Evolutionary conservation across 371 early-diverging fungal species (phyloP).

Genomic region (Coemansia sp.): DNA sequence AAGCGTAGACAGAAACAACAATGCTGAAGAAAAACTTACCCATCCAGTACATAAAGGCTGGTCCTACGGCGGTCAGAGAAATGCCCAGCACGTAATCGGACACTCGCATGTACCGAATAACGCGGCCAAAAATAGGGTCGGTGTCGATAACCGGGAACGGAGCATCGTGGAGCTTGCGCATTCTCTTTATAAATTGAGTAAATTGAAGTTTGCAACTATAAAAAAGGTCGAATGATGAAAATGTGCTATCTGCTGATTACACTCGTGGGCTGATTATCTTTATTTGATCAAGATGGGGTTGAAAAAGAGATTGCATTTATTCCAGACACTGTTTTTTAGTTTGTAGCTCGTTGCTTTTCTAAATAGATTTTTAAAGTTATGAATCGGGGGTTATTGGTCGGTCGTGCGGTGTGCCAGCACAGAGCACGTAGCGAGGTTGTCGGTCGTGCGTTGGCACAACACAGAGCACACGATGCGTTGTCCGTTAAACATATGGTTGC

Average conservation of each 20-base stretch:
- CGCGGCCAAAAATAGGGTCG: conserved; percentile 72
- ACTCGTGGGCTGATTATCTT: not conserved
- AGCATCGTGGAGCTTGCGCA: conserved; percentile 31
- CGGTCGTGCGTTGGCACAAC: not conserved
- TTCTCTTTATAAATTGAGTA: not conserved
- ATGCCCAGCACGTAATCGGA: conserved; percentile 76
- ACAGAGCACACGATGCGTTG: too few relatives aligned
- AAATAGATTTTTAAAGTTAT: not conserved
- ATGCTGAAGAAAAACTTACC: conserved; percentile 57
- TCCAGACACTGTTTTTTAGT: too few relatives aligned
- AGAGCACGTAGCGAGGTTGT: too few relatives aligned
- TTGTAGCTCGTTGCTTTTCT: too few relatives aligned
- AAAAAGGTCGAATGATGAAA: not conserved
- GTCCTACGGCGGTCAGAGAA: conserved; percentile 71
- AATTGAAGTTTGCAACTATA: too few relatives aligned
- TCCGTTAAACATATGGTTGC: not conserved
- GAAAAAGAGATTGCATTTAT: not conserved
- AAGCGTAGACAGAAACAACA: too few relatives aligned
- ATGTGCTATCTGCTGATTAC: not conserved
- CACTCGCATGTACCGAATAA: conserved; percentile 86
- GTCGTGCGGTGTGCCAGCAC: too few relatives aligned
- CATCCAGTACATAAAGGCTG: conserved; percentile 69
- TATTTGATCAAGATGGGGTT: not conserved
- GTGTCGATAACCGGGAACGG: conserved; percentile 54
- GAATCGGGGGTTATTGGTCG: not conserved